phyloP scores from a whole-genome alignment of 169 alveolate genomes.

The Neospora caninum region DNA sequence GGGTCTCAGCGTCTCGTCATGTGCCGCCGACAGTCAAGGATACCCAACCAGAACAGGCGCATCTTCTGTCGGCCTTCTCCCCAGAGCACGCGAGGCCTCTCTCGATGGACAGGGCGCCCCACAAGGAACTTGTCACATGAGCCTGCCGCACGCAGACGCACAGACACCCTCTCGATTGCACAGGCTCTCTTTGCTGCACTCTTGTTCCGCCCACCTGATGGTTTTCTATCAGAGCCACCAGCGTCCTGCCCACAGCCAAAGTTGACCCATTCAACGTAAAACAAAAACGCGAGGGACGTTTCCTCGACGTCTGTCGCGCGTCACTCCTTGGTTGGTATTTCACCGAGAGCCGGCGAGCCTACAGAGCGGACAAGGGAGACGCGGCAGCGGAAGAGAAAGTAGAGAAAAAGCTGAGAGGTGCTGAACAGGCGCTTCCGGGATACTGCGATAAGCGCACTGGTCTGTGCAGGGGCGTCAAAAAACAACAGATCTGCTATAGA shows the following conservation, averaged over 20 bases:
- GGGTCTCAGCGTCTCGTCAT: too few relatives aligned
- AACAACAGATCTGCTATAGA: too few relatives aligned
- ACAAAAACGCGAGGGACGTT: slow-evolving; percentile 12
- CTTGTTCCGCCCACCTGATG: slow-evolving; percentile 27
- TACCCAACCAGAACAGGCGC: too few relatives aligned
- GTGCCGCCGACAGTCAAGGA: too few relatives aligned
- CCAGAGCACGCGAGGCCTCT: too few relatives aligned
- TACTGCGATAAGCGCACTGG: too few relatives aligned
- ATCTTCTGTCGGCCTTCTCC: too few relatives aligned
- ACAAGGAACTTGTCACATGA: too few relatives aligned
- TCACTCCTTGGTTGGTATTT: not conserved
- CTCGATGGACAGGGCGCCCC: too few relatives aligned
- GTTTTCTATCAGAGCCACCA: slow-evolving; percentile 40
- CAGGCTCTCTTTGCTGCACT: not conserved
- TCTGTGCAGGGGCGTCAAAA: too few relatives aligned
- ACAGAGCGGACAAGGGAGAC: not conserved
- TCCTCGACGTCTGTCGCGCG: not conserved
- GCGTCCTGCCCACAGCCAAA: slow-evolving; percentile 42
- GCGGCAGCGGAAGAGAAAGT: not conserved
- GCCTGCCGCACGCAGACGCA: too few relatives aligned
- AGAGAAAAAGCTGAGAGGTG: not conserved
- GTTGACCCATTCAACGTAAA: slow-evolving; percentile 41
- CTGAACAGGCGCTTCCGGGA: not conserved
- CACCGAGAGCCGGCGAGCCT: slow-evolving; percentile 10
- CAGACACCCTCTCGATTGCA: too few relatives aligned